Evolutionary conservation across 2,329 filamentous ascomycete species (phyloP).

Genomic region (Beauveria sp.): DNA sequence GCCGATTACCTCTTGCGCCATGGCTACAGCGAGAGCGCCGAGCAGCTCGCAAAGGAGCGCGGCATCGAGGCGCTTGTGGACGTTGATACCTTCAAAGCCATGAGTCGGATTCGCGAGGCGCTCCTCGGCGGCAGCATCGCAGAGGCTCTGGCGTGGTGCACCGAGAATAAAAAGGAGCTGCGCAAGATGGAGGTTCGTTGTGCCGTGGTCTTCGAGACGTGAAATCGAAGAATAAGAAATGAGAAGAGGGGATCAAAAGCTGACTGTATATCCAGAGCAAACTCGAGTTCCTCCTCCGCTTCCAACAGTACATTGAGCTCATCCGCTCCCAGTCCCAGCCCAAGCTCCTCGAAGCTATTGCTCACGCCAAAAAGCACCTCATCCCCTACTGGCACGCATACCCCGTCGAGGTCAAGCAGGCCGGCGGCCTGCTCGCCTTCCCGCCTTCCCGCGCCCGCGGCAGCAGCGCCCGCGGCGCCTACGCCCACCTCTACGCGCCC

Average conservation of each 20-base stretch:
- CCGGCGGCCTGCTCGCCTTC: slow-evolving; percentile 75
- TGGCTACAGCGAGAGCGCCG: slow-evolving; percentile 77
- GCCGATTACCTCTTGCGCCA: slow-evolving; percentile 88
- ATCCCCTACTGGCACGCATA: slow-evolving; percentile 62
- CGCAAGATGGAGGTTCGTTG: slow-evolving; percentile 70
- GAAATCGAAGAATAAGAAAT: background rate
- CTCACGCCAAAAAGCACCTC: slow-evolving; percentile 77
- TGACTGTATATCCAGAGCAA: slow-evolving; percentile 47
- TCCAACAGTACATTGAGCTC: slow-evolving; percentile 93
- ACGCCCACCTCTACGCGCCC: slow-evolving; percentile 59
- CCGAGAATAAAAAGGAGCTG: slow-evolving; percentile 85
- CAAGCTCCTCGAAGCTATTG: slow-evolving; percentile 68
- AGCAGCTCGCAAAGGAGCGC: slow-evolving; percentile 65
- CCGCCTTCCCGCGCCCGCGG: slow-evolving; percentile 41
- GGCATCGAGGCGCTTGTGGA: slow-evolving; percentile 77
- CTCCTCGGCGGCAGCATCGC: slow-evolving; percentile 62
- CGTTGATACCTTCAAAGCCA: slow-evolving; percentile 77
- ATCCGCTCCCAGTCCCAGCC: slow-evolving; percentile 57
- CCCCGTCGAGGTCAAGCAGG: slow-evolving; percentile 59
- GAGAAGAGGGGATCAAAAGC: no score
- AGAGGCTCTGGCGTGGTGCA: slow-evolving; percentile 83
- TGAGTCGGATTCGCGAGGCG: slow-evolving; percentile 68
- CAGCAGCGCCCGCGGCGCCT: slow-evolving; percentile 25
- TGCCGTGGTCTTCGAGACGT: background rate
- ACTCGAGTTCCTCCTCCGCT: slow-evolving; percentile 84